phyloP scores from a whole-genome alignment of 257 asterid species.

The Ligustrum vulgare region DNA sequence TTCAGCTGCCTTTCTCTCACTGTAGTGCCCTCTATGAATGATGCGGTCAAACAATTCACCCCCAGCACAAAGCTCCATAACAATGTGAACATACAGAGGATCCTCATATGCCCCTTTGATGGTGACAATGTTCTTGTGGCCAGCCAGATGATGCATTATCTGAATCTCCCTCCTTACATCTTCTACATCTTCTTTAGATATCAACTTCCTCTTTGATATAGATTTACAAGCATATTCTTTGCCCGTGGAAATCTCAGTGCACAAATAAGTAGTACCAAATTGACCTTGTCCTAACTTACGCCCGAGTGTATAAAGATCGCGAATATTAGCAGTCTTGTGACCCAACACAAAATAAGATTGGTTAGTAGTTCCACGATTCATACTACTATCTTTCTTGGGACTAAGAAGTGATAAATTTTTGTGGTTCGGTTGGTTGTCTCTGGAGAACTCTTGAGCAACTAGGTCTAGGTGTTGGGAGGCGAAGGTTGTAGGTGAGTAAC shows the following conservation, averaged over 20 bases:
- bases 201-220: conserved; percentile 82
- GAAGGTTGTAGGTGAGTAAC: conserved; percentile 42
- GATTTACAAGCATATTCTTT: conserved; percentile 84
- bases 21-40: conserved; percentile 86
- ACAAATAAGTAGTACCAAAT: conserved; percentile 78
- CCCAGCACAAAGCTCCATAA: conserved; percentile 90
- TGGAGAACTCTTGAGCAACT: conserved; percentile 44
- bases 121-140: conserved; percentile 81
- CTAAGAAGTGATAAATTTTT: conserved; percentile 19
- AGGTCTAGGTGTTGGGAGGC: conserved; percentile 37
- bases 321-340: conserved; percentile 73
- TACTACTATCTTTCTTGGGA: conserved; percentile 52
- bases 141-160: conserved; percentile 95
- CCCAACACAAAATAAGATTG: conserved; percentile 73
- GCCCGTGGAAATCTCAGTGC: conserved; percentile 64
- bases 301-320: conserved; percentile 73
- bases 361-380: conserved; percentile 53
- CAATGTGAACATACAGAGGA: conserved; percentile 77
- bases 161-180: conserved; percentile 97
- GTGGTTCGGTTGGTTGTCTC: conserved; percentile 34
- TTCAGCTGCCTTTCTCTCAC: conserved; percentile 89
- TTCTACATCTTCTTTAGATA: conserved; percentile 79
- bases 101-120: conserved; percentile 96
- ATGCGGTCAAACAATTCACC: conserved; percentile 94
- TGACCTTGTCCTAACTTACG: conserved; percentile 91